Base-by-base conservation (phyloP, 176 grass and related monocot species). In the Juncus effusus region DNA sequence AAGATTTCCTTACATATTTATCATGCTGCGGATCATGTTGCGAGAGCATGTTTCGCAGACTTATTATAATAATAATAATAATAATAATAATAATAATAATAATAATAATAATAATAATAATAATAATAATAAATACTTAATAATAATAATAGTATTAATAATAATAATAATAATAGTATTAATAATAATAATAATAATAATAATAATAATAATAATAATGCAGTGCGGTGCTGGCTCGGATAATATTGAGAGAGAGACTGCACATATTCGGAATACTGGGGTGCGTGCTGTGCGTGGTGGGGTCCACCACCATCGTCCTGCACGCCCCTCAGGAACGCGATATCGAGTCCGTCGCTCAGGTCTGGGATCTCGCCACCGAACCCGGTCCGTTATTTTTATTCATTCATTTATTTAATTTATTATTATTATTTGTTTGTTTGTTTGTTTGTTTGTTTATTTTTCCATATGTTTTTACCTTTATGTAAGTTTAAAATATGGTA, bases 341-440 rank as follows among this genome's bases (percentile, higher is more conserved):
- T 38, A 94, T 94, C 50, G 89, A 85, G 44, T 94, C 89, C 2
- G 89, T 88, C 9, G 59, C 63, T 2, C 76, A 94, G 85, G 89
- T 94, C 16, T 94, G 89, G 89, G 82, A 63, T 84, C 73, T 94
- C 64, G 89, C 89, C 45, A 94, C 89, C 14, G 89, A 88, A 83
- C 89, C 89, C 80, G 89, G 89, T 87, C 60, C 65, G 76, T 64
- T 12, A 60, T 54, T 77, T 82, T 50, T 60, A 7, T 69, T 73
- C 51, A 44, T 41, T 57, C 41, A 40, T 6, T 63, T n/a, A n/a
- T n/a, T n/a, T n/a, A n/a, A n/a, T n/a, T 13, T 63, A 55, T 28
- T 28, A 28, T 28, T 28, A 28, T 28, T 28, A 28, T 28, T 28
- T 28, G 19, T 28, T 28, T 28, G 19, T 28, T 28, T 28, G 19